phyloP scores from a whole-genome alignment of 208 protist genomes.

The Herpetomonas muscarum region DNA sequence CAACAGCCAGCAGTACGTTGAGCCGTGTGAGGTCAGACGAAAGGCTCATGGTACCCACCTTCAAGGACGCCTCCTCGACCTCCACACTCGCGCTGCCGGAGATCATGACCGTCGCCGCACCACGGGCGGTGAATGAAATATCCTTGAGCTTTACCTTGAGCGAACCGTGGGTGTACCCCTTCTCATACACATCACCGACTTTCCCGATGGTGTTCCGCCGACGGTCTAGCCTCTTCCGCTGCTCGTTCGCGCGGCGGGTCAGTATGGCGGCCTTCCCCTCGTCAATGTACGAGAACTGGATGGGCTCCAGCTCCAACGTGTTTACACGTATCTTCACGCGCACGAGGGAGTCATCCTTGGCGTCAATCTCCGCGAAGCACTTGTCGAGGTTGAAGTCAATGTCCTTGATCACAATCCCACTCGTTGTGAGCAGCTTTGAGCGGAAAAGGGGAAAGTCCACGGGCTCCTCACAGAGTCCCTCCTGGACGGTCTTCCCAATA shows the following conservation, averaged over 20 bases:
- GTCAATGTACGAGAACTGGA: slow-evolving; percentile 30
- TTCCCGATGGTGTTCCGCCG: not conserved
- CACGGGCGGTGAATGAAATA: slow-evolving; percentile 14
- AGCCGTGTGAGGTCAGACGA: slow-evolving; percentile 43
- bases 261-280: slow-evolving; percentile 8
- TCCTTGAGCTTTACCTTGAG: slow-evolving; percentile 17
- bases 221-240: not conserved
- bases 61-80: slow-evolving; percentile 16
- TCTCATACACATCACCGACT: not conserved
- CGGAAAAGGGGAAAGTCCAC: slow-evolving; percentile 44
- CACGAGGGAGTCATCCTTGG: slow-evolving; percentile 18
- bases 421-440: slow-evolving; percentile 41
- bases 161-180: slow-evolving; percentile 3
- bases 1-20: slow-evolving; percentile 36
- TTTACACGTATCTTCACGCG: slow-evolving; percentile 33
- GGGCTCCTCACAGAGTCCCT: slow-evolving; percentile 25
- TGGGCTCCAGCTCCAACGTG: slow-evolving; percentile 28
- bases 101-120: slow-evolving; percentile 6
- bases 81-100: slow-evolving; percentile 12
- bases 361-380: slow-evolving; percentile 25
- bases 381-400: slow-evolving; percentile 36
- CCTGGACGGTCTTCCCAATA: slow-evolving; percentile 16
- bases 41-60: slow-evolving; percentile 17
- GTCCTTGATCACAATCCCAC: slow-evolving; percentile 22
- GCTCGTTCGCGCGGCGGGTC: not conserved